Evolutionary conservation across 1,284 basidiomycete species (phyloP).

Genomic region (Schizophyllum commune): DNA sequence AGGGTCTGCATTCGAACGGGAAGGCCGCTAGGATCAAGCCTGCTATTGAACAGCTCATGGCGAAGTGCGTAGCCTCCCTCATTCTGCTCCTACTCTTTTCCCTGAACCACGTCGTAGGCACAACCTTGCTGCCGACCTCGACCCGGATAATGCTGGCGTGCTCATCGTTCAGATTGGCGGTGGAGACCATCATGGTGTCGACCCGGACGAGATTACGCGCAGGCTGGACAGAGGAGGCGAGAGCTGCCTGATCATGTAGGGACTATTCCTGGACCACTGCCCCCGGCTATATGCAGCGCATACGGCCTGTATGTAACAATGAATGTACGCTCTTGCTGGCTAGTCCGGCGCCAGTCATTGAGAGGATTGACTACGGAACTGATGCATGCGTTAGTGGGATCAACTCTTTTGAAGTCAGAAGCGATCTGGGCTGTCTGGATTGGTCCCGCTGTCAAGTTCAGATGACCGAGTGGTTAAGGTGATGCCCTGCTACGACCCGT

Average conservation of each 20-base stretch:
- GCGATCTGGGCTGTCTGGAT: too few relatives aligned
- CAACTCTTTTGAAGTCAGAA: too few relatives aligned
- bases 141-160: conserved; percentile 81
- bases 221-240: conserved; percentile 48
- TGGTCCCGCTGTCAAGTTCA: not conserved
- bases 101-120: conserved; percentile 8
- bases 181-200: conserved; percentile 37
- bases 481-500: not conserved
- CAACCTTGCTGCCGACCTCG: conserved; percentile 61
- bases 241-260: conserved; percentile 68
- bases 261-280: not conserved
- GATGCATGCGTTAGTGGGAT: too few relatives aligned
- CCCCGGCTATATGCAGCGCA: too few relatives aligned
- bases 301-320: too few relatives aligned
- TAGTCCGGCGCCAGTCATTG: too few relatives aligned
- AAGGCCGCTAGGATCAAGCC: conserved; percentile 88
- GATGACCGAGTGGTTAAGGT: not conserved
- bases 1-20: conserved; percentile 81
- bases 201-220: conserved; percentile 52
- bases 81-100: not conserved
- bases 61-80: conserved; percentile 43
- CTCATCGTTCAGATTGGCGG: conserved; percentile 70
- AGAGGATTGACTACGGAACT: too few relatives aligned
- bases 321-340: too few relatives aligned
- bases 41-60: conserved; percentile 85